Base-by-base conservation (phyloP, 495 filamentous ascomycete genomes). In the Ascodesmis nigricans region DNA sequence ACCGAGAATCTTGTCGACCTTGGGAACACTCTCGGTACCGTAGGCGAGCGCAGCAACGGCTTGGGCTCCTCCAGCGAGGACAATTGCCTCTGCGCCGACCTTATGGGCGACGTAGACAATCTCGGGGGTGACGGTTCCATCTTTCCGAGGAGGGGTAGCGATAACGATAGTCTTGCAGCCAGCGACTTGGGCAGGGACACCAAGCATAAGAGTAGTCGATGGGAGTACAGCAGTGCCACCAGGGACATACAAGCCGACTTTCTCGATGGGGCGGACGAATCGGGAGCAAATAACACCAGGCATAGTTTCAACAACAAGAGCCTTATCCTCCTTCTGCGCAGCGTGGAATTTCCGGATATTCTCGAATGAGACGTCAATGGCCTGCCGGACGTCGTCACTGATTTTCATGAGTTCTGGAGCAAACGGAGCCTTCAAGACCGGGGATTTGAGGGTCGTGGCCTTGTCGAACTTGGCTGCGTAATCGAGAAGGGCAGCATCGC, bases 91-190 rank as follows among this genome's bases (percentile, higher is more conserved):
- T 1, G 90, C 87, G 17, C 84, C 84, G 35, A 93, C 71, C 58
- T 92, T 93, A 65, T 95, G 83, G 15, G 87, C 90, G n/a, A 78
- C 70, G 49, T 97, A 97, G 20, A 97, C 84, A 34, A 97, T 91
- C 56, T 97, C 87, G 3, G 87, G 87, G 0, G 84, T 91, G 43
- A 95, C 67, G 42, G 68, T 78, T 25, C 87, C 87, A 48, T 97
- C 87, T 0, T 73, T 53, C 32, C 87, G 73, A 5, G 87, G 90
- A 4, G 87, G 87, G 0, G 84, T 83, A 6, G 90, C 87, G 19
- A 97, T 53, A 14, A 97, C 73, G 29, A 97, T 95, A 55, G 72
- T 82, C 54, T 81, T 70, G 64, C 87, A 97, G n/a, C 87, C 90
- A 8, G 87, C 87, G 3, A 93, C 87, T 71, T 87, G 83, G 21